Percentiles rank a stretch among this genome's conserved stretches.
These are phyloP conservation scores for Ceratocystis cacaofunesta DNA, from an alignment of 2,329 filamentous ascomycete genomes.

Conservation along the genomic window DNA sequence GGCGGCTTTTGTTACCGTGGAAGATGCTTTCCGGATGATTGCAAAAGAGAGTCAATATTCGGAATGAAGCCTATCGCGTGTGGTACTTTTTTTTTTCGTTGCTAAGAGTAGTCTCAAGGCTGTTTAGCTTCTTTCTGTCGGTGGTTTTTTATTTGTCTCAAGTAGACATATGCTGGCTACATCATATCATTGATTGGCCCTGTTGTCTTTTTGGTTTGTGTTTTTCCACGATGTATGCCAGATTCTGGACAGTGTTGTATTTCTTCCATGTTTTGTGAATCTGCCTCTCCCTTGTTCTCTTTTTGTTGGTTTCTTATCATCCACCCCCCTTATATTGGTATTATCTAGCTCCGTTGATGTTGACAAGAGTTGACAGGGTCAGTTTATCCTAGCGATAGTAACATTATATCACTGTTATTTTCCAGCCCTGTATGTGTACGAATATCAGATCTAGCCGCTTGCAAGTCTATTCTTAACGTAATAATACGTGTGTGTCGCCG, in stretches of 20 bases:
- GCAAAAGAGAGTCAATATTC: not conserved
- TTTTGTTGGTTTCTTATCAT: no score
- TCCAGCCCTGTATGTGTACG: not conserved
- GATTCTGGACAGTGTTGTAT: constrained; percentile 3
- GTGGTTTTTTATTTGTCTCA: no score
- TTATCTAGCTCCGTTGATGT: not conserved
- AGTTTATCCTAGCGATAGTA: no score
- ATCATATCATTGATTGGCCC: not conserved
- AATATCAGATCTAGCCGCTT: not conserved
- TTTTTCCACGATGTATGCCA: not conserved
- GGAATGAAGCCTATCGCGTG: not conserved
- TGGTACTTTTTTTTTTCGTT: no score
- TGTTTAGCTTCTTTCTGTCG: no score
- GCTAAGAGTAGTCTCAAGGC: no score
- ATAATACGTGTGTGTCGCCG: not conserved
- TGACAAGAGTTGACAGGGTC: no score
- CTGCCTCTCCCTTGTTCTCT: not conserved
- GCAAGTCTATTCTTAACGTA: not conserved
- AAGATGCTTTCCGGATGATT: not conserved
- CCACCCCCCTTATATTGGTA: not conserved
- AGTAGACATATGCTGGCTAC: no score
- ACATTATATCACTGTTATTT: no score
- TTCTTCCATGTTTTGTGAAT: not conserved
- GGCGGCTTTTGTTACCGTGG: constrained; percentile 53
- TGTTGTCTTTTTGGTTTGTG: not conserved